Evolutionary conservation across 208 protist species (phyloP), one percentile per base, ranked within the genome.

Genomic region (Herpetomonas tarakana): DNA sequence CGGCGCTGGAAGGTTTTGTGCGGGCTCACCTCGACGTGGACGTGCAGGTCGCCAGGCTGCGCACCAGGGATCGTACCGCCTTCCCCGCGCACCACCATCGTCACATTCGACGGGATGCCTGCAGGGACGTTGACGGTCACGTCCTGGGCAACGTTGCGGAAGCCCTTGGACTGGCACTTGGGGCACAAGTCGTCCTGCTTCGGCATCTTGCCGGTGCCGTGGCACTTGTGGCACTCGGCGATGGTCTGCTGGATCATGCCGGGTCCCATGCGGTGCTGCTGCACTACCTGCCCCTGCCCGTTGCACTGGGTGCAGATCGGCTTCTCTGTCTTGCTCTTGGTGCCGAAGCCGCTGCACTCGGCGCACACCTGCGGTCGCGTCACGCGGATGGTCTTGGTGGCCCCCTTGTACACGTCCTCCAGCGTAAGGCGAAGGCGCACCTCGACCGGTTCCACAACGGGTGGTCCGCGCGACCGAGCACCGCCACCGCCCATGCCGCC

Each of bases 211-310:
- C 98, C 97, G 14, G 83, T 85, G 22, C 98, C 98, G 11, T 87
- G 76, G 74, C 98, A 99, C 0, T 84, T 71, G 30, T 71, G 68
- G 80, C 98, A 99, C 28, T 88, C 70, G 3, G 70, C 64, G 44
- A 97, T 92, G 4, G 96, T 78, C 81, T 99, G 97, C 75, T 97
- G 93, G 31, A 98, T 88, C 94, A 99, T 98, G 38, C 97, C 97
- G 19, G 96, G 94, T 0, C 94, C 97, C 72, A 99, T 79, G 65
- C 97, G 96, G 44, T 94, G 92, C 19, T 98, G 74, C 46, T 94
- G 75, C 38, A 98, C 81, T 9, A 92, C 78, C 52, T 97, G 78
- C 35, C 98, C 98, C 21, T 68, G 77, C 9, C 98, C 98, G 29
- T 92, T 65, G 76, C 98, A 99, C 31, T 90, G 57, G 6, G 81